phyloP scores from a whole-genome alignment of 495 filamentous ascomycete species.

The Penicillium robsamsonii region DNA sequence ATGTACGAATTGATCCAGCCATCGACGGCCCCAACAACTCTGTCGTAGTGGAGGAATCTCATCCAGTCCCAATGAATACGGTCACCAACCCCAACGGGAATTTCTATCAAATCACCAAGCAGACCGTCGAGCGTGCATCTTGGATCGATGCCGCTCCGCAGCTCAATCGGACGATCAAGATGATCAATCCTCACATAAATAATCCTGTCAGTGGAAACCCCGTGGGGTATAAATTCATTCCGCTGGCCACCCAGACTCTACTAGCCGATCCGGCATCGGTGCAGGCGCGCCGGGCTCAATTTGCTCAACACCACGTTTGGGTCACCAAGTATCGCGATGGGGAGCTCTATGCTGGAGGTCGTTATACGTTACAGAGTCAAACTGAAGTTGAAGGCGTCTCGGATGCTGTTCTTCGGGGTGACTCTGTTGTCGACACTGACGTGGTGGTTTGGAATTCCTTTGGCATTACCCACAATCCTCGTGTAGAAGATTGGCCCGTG shows the following conservation, averaged over 20 bases:
- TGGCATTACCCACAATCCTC: constrained; percentile 62
- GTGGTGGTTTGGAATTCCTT: constrained; percentile 55
- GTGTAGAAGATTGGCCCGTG: constrained; percentile 65
- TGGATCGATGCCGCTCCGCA: constrained; percentile 66
- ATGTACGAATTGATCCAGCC: constrained; percentile 81
- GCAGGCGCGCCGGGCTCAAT: constrained; percentile 78
- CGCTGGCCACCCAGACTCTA: constrained; percentile 74
- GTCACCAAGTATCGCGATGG: constrained; percentile 74
- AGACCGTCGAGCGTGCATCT: constrained; percentile 59
- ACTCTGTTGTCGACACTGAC: constrained; percentile 50
- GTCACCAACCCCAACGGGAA: constrained; percentile 80
- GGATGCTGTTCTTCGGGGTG: constrained; percentile 52
- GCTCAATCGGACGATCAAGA: constrained; percentile 74
- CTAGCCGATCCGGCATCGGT: constrained; percentile 71
- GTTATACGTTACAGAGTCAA: constrained; percentile 81
- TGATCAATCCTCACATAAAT: constrained; percentile 66
- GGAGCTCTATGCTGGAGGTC: constrained; percentile 81
- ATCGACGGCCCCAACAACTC: constrained; percentile 74
- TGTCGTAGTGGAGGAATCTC: constrained; percentile 69
- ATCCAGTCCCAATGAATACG: constrained; percentile 65
- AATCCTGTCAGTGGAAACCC: constrained; percentile 75
- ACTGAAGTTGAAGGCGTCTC: constrained; percentile 58
- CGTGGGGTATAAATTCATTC: constrained; percentile 78
- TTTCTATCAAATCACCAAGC: constrained; percentile 66
- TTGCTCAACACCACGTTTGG: constrained; percentile 83